These are phyloP conservation scores for Ophiobolus disseminans DNA, from an alignment of 2,329 filamentous ascomycete species.

Conservation along the genomic window DNA sequence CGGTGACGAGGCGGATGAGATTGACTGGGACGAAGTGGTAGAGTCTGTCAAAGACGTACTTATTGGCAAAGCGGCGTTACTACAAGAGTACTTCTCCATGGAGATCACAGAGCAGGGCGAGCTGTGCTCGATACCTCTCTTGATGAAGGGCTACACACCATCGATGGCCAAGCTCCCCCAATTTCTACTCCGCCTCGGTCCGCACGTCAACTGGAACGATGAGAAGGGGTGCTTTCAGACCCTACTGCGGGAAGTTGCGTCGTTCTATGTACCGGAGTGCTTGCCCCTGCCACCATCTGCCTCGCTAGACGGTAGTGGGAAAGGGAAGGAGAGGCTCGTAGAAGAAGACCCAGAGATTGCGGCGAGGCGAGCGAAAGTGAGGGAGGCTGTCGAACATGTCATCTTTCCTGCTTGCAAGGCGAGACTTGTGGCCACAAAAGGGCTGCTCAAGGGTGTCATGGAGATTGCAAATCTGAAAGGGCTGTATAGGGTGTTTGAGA, in stretches of 20 bases:
- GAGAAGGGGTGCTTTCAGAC: slow-evolving; percentile 86
- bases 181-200: slow-evolving; percentile 87
- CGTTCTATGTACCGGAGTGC: slow-evolving; percentile 89
- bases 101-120: slow-evolving; percentile 81
- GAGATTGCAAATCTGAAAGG: slow-evolving; percentile 94
- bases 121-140: slow-evolving; percentile 78
- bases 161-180: slow-evolving; percentile 84
- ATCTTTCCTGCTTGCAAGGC: slow-evolving; percentile 90
- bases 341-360: slow-evolving; percentile 52
- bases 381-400: slow-evolving; percentile 78
- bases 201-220: slow-evolving; percentile 83
- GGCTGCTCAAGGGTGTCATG: slow-evolving; percentile 76
- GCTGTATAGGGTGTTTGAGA: slow-evolving; percentile 91
- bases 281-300: slow-evolving; percentile 62
- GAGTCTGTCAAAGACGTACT: slow-evolving; percentile 71
- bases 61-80: slow-evolving; percentile 80
- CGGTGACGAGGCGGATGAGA: slow-evolving; percentile 55
- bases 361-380: slow-evolving; percentile 70
- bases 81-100: slow-evolving; percentile 90
- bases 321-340: slow-evolving; percentile 24
- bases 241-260: slow-evolving; percentile 84
- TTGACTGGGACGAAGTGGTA: slow-evolving; percentile 72
- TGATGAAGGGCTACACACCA: slow-evolving; percentile 89
- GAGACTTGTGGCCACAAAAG: slow-evolving; percentile 80
- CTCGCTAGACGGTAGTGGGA: slow-evolving; percentile 51